Base-by-base conservation (phyloP, 805 yeast species). In the Teunomyces cretensis region DNA sequence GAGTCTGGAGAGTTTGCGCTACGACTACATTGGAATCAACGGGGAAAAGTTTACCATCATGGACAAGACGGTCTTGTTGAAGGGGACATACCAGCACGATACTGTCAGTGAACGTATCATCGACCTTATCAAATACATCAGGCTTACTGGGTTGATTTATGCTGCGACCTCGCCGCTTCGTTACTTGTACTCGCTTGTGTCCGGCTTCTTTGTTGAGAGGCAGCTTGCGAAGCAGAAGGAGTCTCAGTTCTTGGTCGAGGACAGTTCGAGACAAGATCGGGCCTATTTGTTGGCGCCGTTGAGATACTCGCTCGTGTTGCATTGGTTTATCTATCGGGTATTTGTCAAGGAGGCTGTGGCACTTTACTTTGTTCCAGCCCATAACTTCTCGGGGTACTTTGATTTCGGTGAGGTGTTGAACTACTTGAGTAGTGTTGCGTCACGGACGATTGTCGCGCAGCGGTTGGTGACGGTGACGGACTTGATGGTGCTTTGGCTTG, bases 351-450 rank as follows among this genome's bases (percentile, higher is more conserved):
- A 39, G 24, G 19, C 36, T 2, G 14, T 36, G 14, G 16, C 14
- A 22, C 17, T 36, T 11, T 27, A 38, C 14, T 30, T 41, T 41
- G 27, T 39, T 27, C 40, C 35, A 11, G 44, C 44, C 2, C 11
- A 44, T 32, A 38, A 17, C 3, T 49, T 45, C 37, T 15, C 17
- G 9, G 53, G 53, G 6, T 28, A 12, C 24, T 37, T 37, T 33
- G 53, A 49, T 28, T 33, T 49, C 15, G 48, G 41, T 14, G 53
- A 49, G 16, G 42, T 41, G 9, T 49, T 49, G 44, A 15, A 30
- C 5, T 14, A 11, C 11, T 16, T 44, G 9, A 41, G 33, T 2
- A 17, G 27, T 2, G 19, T 38, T 11, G 30, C 33, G 39, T 24
- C 39, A 12, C 32, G 31, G 36, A 26, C 13, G n/a, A 27, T 11